A percentile compares a stretch with the other conserved stretches of the same genome.
phyloP scores from a whole-genome alignment of 2,329 filamentous ascomycete genomes.

The Arachnomyces sp. region DNA sequence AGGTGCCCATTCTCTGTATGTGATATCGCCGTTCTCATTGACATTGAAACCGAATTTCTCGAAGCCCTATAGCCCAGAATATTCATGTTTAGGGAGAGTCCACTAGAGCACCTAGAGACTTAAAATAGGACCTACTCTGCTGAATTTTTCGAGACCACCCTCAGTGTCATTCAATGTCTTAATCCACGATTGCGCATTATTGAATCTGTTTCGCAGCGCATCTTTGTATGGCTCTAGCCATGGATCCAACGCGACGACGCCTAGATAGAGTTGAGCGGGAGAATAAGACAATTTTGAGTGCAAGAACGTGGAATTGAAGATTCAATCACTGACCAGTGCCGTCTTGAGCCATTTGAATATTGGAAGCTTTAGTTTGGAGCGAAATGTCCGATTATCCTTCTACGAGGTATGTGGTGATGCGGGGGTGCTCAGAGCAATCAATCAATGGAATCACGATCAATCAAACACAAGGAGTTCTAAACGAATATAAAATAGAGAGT shows the following conservation, averaged over 20 bases:
- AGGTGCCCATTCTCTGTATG: slow-evolving; percentile 93
- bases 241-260: slow-evolving; percentile 79
- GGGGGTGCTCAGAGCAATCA: too few species aligned
- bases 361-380: not conserved
- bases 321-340: slow-evolving; percentile 22
- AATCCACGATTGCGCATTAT: slow-evolving; percentile 79
- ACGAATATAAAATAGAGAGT: too few species aligned
- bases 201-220: slow-evolving; percentile 66
- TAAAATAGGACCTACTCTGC: slow-evolving; percentile 51
- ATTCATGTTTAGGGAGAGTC: slow-evolving; percentile 1
- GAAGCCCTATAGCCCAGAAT: slow-evolving; percentile 54
- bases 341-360: slow-evolving; percentile 12
- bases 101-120: not conserved
- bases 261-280: slow-evolving; percentile 39
- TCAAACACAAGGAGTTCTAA: too few species aligned
- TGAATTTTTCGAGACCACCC: slow-evolving; percentile 87
- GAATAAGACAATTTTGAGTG: not conserved
- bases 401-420: too few species aligned
- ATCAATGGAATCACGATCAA: too few species aligned
- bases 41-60: slow-evolving; percentile 84
- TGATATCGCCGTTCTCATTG: slow-evolving; percentile 71
- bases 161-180: slow-evolving; percentile 73
- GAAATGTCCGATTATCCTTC: too few species aligned
- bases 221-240: slow-evolving; percentile 82
- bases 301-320: not conserved